These are phyloP conservation scores for Kwoniella sp. DNA, from an alignment of 768 basidiomycete species.

Conservation along the genomic window DNA sequence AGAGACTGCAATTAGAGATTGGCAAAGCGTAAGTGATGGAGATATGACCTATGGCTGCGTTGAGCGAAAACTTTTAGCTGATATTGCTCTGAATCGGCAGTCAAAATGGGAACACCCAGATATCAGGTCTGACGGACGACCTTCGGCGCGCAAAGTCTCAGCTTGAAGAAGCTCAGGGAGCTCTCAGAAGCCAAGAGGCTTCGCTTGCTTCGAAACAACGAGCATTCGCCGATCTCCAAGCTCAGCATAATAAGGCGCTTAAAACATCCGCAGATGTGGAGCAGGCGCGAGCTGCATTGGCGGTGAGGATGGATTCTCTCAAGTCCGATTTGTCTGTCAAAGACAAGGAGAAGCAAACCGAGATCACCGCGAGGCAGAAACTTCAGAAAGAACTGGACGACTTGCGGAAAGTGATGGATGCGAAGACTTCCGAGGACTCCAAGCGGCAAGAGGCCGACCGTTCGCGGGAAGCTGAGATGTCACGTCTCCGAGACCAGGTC, in stretches of 20 bases:
- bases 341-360: conserved; percentile 56
- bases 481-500: conserved; percentile 68
- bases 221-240: conserved; percentile 35
- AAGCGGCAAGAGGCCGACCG: conserved; percentile 80
- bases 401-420: conserved; percentile 76
- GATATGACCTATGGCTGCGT: background rate
- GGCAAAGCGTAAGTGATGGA: conserved; percentile 64
- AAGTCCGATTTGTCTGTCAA: conserved; percentile 61
- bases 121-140: conserved; percentile 66
- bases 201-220: conserved; percentile 63
- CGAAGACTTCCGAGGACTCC: conserved; percentile 83
- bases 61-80: background rate
- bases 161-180: conserved; percentile 73
- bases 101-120: conserved; percentile 62
- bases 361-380: conserved; percentile 57
- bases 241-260: conserved; percentile 8
- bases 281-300: conserved; percentile 31
- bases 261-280: conserved; percentile 34
- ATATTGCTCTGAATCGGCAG: conserved; percentile 57
- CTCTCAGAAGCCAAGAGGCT: conserved; percentile 76
- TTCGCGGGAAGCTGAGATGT: conserved; percentile 82
- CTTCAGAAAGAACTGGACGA: conserved; percentile 83
- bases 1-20: conserved; percentile 68
- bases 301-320: conserved; percentile 48
- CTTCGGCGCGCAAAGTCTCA: conserved; percentile 74